Percentiles rank a stretch among this genome's conserved stretches.
Evolutionary conservation across 129 eudicot genomes (phyloP).

Genomic region (Logfia minima): DNA sequence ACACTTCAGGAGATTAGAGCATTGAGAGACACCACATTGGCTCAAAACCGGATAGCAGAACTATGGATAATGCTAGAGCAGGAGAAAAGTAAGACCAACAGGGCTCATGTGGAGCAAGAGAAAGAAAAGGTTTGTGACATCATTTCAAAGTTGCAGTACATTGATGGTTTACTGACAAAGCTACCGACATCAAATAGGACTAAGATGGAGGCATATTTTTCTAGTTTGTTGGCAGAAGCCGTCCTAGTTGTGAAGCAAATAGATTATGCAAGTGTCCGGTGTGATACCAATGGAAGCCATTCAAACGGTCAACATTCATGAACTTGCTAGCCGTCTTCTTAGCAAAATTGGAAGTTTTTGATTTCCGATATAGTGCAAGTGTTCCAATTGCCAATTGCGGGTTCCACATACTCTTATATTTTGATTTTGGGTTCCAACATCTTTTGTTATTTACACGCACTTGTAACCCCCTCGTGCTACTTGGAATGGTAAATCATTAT

Average conservation of each 20-base stretch:
- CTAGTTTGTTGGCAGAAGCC: not conserved
- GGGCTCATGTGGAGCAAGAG: not conserved
- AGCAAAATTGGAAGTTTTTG: not conserved
- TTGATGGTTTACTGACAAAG: not conserved
- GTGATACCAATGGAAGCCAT: not conserved
- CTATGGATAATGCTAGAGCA: not conserved
- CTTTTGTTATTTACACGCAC: not conserved
- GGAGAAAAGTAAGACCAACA: not conserved
- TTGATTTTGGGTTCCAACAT: not conserved
- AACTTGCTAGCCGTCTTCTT: not conserved
- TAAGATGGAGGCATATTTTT: not conserved
- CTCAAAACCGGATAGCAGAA: not conserved
- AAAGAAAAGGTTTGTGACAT: not conserved
- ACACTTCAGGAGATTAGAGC: slow-evolving; percentile 6
- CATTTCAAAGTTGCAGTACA: not conserved
- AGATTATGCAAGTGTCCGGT: not conserved
- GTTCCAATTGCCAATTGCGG: not conserved
- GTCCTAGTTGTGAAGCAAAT: not conserved
- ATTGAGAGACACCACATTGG: not conserved
- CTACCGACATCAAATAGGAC: not conserved
- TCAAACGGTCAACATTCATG: not conserved
- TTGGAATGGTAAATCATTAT: not conserved
- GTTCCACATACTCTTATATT: not conserved
- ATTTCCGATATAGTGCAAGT: not conserved
- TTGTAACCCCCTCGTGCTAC: not conserved